These are phyloP conservation scores for Melanogaster broomeanus DNA, from an alignment of 768 basidiomycete genomes.

Conservation along the genomic window DNA sequence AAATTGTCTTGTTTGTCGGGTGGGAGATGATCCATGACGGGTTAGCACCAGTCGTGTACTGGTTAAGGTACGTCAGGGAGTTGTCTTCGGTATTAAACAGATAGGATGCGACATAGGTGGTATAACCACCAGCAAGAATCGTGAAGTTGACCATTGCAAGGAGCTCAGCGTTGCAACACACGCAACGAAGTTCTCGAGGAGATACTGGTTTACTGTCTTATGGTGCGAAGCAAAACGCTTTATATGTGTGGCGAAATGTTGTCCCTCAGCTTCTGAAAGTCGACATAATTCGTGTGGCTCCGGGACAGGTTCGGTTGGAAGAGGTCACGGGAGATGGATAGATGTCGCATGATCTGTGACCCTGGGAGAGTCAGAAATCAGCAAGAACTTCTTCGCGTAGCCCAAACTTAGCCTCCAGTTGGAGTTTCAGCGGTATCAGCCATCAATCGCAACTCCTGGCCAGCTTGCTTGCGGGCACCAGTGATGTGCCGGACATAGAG, in stretches of 20 bases:
- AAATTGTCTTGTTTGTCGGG: conserved; percentile 55
- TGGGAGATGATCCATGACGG: conserved; percentile 64
- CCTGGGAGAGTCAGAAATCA: too few relatives aligned
- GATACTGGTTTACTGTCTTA: too few relatives aligned
- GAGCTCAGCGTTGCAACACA: background rate
- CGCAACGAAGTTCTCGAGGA: background rate
- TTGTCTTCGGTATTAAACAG: conserved; percentile 54
- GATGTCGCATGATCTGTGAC: background rate
- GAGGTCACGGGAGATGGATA: background rate
- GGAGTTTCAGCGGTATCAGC: too few relatives aligned
- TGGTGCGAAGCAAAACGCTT: too few relatives aligned
- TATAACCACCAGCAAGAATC: conserved; percentile 69
- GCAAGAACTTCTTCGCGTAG: background rate
- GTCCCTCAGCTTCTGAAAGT: background rate
- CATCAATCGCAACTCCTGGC: too few relatives aligned
- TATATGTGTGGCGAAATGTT: background rate
- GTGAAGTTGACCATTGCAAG: conserved; percentile 63
- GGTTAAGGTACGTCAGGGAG: conserved; percentile 47
- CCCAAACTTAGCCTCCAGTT: too few relatives aligned
- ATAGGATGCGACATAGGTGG: conserved; percentile 61
- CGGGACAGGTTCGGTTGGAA: background rate
- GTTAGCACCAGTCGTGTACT: conserved; percentile 43
- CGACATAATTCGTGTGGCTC: too few relatives aligned
- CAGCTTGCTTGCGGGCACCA: too few relatives aligned
- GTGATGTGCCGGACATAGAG: too few relatives aligned